Evolutionary conservation across 352 stramenopile genomes (phyloP).

Genomic region (Globisporangium canariense): DNA sequence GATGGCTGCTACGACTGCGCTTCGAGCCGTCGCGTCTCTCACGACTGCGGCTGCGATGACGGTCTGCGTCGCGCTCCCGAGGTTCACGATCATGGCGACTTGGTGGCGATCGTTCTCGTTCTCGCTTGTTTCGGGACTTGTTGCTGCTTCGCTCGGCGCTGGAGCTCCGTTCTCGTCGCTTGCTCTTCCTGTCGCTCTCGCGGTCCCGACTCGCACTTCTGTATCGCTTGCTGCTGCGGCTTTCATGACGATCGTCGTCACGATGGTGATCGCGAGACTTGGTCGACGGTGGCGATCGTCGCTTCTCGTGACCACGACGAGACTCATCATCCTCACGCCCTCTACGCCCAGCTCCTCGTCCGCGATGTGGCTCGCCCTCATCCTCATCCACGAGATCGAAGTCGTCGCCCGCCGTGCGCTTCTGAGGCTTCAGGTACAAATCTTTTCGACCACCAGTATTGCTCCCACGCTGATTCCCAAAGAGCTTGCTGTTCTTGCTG

Average conservation of each 20-base stretch:
- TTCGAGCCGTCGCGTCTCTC: constrained; percentile 18
- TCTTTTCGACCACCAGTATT: constrained; percentile 3
- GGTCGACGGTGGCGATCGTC: constrained; percentile 3
- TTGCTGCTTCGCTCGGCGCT: constrained; percentile 5
- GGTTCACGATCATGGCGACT: neutral
- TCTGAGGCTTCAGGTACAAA: constrained; percentile 43
- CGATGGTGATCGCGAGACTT: constrained; percentile 6
- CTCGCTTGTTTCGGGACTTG: constrained; percentile 2
- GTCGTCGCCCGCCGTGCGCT: constrained; percentile 6
- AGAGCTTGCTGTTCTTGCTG: constrained; percentile 20
- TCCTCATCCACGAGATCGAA: constrained; percentile 18
- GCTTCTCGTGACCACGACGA: constrained; percentile 8
- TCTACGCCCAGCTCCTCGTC: neutral
- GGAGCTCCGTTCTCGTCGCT: constrained; percentile 5
- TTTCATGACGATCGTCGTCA: neutral
- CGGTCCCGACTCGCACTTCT: constrained; percentile 10
- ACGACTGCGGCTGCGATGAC: constrained; percentile 19
- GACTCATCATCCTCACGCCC: constrained; percentile 3
- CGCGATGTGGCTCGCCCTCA: neutral
- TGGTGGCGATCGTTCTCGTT: neutral
- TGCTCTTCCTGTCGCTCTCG: constrained; percentile 4
- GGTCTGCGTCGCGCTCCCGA: constrained; percentile 1
- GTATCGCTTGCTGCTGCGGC: neutral
- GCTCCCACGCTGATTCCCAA: constrained; percentile 14
- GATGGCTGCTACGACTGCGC: constrained; percentile 19